Evolutionary conservation across 176 grass and related monocot genomes (phyloP).

Genomic region (Carex pumila): DNA sequence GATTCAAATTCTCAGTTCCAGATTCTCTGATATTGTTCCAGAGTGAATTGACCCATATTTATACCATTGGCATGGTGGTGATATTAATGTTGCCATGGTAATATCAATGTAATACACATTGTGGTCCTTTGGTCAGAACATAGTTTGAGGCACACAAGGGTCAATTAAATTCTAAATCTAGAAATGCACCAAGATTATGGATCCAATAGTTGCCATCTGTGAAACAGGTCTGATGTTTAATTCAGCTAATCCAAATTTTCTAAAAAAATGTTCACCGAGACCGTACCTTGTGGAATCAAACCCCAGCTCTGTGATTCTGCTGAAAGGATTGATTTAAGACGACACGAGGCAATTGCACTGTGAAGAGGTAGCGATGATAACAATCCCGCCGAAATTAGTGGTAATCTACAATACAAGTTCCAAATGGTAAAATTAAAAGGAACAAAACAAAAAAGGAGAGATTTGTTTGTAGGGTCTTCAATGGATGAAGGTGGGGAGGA

Average conservation of each 20-base stretch:
- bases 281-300: conserved; percentile 60
- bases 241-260: not conserved
- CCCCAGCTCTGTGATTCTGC: conserved; percentile 68
- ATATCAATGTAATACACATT: not conserved
- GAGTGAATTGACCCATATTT: not conserved
- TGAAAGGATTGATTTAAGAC: conserved; percentile 46
- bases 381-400: conserved; percentile 34
- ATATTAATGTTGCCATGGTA: not conserved
- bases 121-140: not conserved
- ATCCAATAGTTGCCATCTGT: not conserved
- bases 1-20: not conserved
- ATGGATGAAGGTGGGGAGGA: not conserved
- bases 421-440: not conserved
- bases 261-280: not conserved
- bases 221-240: not conserved
- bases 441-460: not conserved
- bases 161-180: not conserved
- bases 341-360: conserved; percentile 48
- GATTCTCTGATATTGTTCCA: not conserved
- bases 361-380: conserved; percentile 60
- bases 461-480: not conserved
- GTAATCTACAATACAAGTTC: conserved; percentile 27
- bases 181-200: not conserved
- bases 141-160: not conserved
- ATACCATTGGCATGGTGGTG: not conserved